Conservation (phyloP, 805 yeast species). For the Barnettozyma populi region DNA sequence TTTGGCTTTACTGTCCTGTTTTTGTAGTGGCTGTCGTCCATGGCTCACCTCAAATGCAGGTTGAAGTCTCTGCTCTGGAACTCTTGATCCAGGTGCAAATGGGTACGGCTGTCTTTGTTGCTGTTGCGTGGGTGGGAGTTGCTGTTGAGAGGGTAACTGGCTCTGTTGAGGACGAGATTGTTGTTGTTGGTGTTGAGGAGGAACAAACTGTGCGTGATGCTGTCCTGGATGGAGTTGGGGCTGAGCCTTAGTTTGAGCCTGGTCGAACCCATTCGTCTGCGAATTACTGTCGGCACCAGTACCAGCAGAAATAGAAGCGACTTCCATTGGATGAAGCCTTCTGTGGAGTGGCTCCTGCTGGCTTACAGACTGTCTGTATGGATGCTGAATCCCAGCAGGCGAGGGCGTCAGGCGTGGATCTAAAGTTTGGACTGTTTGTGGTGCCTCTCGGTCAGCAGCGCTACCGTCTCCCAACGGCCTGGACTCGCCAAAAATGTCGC, state of each 20-base stretch:
- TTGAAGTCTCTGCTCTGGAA: slow-evolving; percentile 3
- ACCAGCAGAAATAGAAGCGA: not conserved
- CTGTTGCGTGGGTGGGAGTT: slow-evolving; percentile 1
- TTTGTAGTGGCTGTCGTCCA: not conserved
- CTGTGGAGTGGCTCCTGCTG: slow-evolving; percentile 5
- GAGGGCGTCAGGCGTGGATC: not conserved
- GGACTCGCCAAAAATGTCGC: slow-evolving; percentile 28
- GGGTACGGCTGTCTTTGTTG: slow-evolving; percentile 3
- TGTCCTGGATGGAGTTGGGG: not conserved
- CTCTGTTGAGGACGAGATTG: slow-evolving; percentile 14
- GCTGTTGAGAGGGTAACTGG: slow-evolving; percentile 7
- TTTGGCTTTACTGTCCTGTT: slow-evolving; percentile 4
- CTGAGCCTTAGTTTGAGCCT: not conserved
- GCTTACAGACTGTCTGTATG: slow-evolving; percentile 1
- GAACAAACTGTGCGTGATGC: not conserved
- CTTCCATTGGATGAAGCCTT: slow-evolving; percentile 3
- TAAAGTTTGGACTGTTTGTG: not conserved
- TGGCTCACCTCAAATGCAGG: slow-evolving; percentile 4
- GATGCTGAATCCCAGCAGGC: slow-evolving; percentile 7
- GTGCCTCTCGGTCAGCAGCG: not conserved
- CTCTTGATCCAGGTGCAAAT: not conserved
- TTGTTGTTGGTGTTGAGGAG: slow-evolving; percentile 18
- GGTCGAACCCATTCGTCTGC: not conserved
- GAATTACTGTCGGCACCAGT: too few relatives aligned
- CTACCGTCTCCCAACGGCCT: slow-evolving; percentile 14